A percentile compares a stretch with the other conserved stretches of the same genome.
Evolutionary conservation across 768 basidiomycete species (phyloP).

Genomic region (Agrocybe praecox): DNA sequence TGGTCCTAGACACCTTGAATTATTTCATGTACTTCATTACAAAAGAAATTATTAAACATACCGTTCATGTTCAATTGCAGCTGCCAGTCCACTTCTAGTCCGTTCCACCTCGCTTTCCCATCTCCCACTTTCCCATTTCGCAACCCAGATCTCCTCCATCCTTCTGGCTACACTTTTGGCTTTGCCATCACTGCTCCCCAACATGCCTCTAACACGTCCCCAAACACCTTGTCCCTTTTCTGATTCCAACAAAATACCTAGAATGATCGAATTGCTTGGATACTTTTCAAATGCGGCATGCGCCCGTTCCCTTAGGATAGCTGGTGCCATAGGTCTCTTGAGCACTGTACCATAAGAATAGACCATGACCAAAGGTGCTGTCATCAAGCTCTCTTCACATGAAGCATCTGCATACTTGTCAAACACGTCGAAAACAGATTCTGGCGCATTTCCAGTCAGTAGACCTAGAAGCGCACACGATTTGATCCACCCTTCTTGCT

Average conservation of each 20-base stretch:
- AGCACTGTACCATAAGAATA: conserved; percentile 60
- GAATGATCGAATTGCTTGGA: conserved; percentile 69
- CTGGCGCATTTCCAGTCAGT: conserved; percentile 44
- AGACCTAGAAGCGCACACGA: conserved; percentile 68
- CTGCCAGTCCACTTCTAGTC: conserved; percentile 61
- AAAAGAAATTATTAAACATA: conserved; percentile 30
- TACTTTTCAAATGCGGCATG: conserved; percentile 57
- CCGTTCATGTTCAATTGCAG: conserved; percentile 71
- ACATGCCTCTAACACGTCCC: conserved; percentile 64
- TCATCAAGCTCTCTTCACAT: conserved; percentile 56
- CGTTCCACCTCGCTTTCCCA: conserved; percentile 76
- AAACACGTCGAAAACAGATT: conserved; percentile 43
- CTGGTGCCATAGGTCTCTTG: conserved; percentile 59
- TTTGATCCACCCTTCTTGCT: conserved; percentile 66
- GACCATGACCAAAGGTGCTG: conserved; percentile 58
- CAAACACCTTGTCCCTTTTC: conserved; percentile 80
- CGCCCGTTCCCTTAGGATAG: conserved; percentile 57
- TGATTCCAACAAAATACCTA: conserved; percentile 75
- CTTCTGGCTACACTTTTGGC: conserved; percentile 62
- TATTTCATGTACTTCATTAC: neutral
- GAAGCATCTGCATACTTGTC: conserved; percentile 33
- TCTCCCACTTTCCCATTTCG: conserved; percentile 74
- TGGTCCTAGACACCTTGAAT: conserved; percentile 48
- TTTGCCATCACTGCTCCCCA: conserved; percentile 50
- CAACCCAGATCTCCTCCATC: conserved; percentile 74